A percentile compares a stretch with the other conserved stretches of the same genome.
These are phyloP conservation scores for Raddia guianensis DNA, from an alignment of 176 grass and related monocot species.

Conservation along the genomic window DNA sequence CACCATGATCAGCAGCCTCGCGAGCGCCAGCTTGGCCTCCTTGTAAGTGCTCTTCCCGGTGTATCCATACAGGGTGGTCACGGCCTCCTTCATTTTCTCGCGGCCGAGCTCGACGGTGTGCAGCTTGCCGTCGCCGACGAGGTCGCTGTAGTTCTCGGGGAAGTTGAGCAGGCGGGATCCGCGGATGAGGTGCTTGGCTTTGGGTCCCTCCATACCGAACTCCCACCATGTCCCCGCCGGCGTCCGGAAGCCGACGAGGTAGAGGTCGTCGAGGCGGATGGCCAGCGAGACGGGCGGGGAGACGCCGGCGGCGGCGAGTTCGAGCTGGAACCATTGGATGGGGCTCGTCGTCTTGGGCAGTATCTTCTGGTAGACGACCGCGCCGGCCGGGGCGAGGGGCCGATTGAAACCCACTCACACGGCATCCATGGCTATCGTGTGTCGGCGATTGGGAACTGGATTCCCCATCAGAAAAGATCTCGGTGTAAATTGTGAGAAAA, in stretches of 20 bases:
- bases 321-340: background rate
- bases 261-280: background rate
- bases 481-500: too few species aligned
- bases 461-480: too few species aligned
- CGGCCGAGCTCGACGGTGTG: background rate
- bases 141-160: background rate
- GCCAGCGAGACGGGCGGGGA: background rate
- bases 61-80: background rate
- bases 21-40: background rate
- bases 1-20: background rate
- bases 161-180: background rate
- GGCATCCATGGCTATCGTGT: too few species aligned
- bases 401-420: too few species aligned
- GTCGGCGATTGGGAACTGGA: too few species aligned
- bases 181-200: background rate
- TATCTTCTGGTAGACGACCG: background rate
- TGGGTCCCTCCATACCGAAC: background rate
- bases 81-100: background rate
- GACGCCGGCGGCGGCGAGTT: background rate
- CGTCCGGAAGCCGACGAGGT: background rate
- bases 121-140: background rate
- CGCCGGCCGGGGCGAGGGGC: too few species aligned
- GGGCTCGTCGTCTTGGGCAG: background rate
- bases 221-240: background rate
- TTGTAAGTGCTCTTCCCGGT: background rate